Evolutionary conservation across 1,139 yeast species (phyloP), one percentile per base, ranked within the genome.

Genomic region (Hansenula anomala): DNA sequence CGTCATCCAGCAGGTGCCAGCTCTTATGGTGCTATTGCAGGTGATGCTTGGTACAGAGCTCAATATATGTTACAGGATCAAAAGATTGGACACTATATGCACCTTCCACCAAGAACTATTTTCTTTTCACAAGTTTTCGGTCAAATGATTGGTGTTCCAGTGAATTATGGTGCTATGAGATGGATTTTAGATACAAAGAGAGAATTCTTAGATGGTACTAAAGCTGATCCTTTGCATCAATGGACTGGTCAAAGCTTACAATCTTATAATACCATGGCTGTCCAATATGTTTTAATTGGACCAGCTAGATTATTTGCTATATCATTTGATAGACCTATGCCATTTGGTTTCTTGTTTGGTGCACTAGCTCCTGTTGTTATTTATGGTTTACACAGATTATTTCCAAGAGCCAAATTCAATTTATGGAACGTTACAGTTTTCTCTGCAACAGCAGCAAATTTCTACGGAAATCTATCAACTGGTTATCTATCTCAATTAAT

Each of bases 21-120:
- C 2, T 65, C 71, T 3, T 73, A 70, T 49, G 75, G 77, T 4
- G 67, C 76, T 3, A 59, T 74, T 14, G 73, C 76, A 0, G 78
- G 78, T 2, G 69, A 72, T 50, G 73, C 77, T 2, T 73, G 78
- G 76, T 72, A 73, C 45, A 51, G 78, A 35, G 75, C 77, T 1
- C 78, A 73, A 48, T 69, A 61, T 45, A 71, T 70, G 48, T 56
- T 73, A 26, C 73, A 72, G 44, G 69, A 70, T 52, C 66, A 70
- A 63, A 65, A 71, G 41, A 55, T 72, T 12, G 78, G 77, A 2
- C 68, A 70, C 46, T 73, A 72, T 52, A 69, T 66, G 49, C 71
- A 68, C 43, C 49, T 73, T 8, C 75, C 78, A 0, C 78, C 78
- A 0, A 60, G 57, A 36, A 56, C 63, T 2, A 73, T 73, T 7